phyloP scores from a whole-genome alignment of 1,284 basidiomycete genomes.

The Sutorius eximius region DNA sequence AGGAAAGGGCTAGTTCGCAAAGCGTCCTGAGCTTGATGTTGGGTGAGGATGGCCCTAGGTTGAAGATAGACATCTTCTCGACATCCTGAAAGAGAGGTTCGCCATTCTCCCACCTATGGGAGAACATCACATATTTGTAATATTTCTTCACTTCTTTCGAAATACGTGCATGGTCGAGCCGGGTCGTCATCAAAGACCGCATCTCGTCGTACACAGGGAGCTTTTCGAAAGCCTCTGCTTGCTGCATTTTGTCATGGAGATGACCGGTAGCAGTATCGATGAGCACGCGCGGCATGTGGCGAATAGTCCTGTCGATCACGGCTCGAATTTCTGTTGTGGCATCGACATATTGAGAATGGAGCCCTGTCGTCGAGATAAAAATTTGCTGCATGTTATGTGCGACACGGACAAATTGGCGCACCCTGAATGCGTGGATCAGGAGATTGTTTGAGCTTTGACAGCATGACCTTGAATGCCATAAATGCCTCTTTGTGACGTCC shows the following conservation, averaged over 20 bases:
- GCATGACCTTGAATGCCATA: neutral
- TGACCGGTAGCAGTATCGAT: slow-evolving; percentile 7
- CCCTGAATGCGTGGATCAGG: neutral
- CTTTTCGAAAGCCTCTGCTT: slow-evolving; percentile 3
- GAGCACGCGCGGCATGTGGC: slow-evolving; percentile 5
- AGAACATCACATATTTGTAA: slow-evolving; percentile 22
- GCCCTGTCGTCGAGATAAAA: neutral
- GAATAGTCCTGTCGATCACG: neutral
- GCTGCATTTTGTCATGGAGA: slow-evolving; percentile 3
- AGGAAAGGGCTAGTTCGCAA: neutral
- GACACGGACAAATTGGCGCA: neutral
- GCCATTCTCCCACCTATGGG: neutral
- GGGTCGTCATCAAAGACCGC: slow-evolving; percentile 14
- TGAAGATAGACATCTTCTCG: slow-evolving; percentile 1
- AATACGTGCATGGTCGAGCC: slow-evolving; percentile 6
- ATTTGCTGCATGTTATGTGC: neutral
- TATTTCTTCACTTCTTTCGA: slow-evolving; percentile 3
- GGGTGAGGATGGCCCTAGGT: neutral
- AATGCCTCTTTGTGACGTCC: neutral
- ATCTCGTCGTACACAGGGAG: slow-evolving; percentile 6
- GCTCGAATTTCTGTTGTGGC: neutral
- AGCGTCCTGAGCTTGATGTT: neutral
- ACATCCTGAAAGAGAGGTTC: slow-evolving; percentile 13
- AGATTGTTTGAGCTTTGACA: neutral
- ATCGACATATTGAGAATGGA: neutral